A percentile compares a stretch with the other conserved stretches of the same genome.
Evolutionary conservation across 2,329 filamentous ascomycete species (phyloP).

Genomic region (Neonectria sp.): DNA sequence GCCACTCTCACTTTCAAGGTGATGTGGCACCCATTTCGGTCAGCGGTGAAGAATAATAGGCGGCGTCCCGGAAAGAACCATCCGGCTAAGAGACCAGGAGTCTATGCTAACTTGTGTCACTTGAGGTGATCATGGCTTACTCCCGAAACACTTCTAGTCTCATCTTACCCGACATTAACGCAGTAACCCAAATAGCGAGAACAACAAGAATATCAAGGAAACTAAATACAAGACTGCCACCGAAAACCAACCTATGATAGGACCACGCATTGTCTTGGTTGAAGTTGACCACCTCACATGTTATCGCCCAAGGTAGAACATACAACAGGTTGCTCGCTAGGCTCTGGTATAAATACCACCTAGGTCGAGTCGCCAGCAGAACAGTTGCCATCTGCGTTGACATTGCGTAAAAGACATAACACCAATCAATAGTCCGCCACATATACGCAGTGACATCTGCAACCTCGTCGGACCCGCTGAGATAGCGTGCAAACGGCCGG

Average conservation of each 20-base stretch:
- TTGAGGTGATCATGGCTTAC: not conserved
- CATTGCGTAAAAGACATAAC: slow-evolving; percentile 78
- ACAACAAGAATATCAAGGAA: slow-evolving; percentile 71
- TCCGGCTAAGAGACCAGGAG: too few relatives aligned
- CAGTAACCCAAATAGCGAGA: slow-evolving; percentile 66
- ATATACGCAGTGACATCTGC: slow-evolving; percentile 75
- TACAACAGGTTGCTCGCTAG: slow-evolving; percentile 77
- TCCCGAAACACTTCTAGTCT: slow-evolving; percentile 55
- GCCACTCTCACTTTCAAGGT: too few relatives aligned
- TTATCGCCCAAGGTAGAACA: slow-evolving; percentile 80
- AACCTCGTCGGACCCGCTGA: slow-evolving; percentile 71
- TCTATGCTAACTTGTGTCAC: too few relatives aligned
- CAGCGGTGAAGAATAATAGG: too few relatives aligned
- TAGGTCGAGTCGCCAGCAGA: slow-evolving; percentile 73
- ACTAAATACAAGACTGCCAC: slow-evolving; percentile 77
- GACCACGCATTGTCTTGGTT: slow-evolving; percentile 73
- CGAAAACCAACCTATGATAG: slow-evolving; percentile 77
- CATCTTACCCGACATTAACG: slow-evolving; percentile 61
- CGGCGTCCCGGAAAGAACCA: too few relatives aligned
- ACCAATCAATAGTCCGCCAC: slow-evolving; percentile 76
- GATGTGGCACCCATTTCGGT: too few relatives aligned
- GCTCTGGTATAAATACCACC: slow-evolving; percentile 79
- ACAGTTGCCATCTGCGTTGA: slow-evolving; percentile 77
- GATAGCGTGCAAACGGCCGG: slow-evolving; percentile 72
- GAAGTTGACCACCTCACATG: slow-evolving; percentile 65